Conservation (phyloP, 164 flowering plant species). For the Magnolia kwangsiensis region DNA sequence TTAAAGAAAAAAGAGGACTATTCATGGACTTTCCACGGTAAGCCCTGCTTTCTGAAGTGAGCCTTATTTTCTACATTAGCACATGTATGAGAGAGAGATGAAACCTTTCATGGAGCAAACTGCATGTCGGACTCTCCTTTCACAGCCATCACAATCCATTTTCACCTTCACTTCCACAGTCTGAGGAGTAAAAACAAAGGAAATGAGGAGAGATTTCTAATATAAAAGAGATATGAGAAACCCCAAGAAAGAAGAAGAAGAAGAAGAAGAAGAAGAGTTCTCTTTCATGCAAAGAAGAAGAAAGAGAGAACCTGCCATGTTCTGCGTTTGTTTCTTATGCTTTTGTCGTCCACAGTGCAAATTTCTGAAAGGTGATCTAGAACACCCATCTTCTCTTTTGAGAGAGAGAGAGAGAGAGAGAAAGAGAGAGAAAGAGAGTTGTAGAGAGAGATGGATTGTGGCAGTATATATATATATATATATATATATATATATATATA, state of each 20-base stretch:
- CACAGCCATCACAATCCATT: conserved; percentile 86
- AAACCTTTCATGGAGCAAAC: conserved; percentile 61
- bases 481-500: too few relatives aligned
- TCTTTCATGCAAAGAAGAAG: not conserved
- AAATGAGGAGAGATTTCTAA: conserved; percentile 9
- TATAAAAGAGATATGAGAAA: not conserved
- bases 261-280: not conserved
- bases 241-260: not conserved
- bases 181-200: conserved; percentile 24
- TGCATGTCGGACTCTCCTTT: conserved; percentile 60
- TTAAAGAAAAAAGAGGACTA: too few relatives aligned
- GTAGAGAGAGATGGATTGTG: not conserved
- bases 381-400: conserved; percentile 48
- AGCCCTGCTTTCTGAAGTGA: too few relatives aligned
- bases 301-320: conserved; percentile 55
- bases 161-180: conserved; percentile 81
- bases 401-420: conserved; percentile 15
- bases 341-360: conserved; percentile 45
- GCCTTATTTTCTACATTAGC: too few relatives aligned
- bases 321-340: conserved; percentile 42
- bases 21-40: too few relatives aligned
- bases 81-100: too few relatives aligned
- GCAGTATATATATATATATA: not conserved
- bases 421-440: not conserved
- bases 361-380: conserved; percentile 63